A percentile compares a stretch with the other conserved stretches of the same genome.
These are phyloP conservation scores for Ceriops zippeliana DNA, from an alignment of 345 rosid genomes.

Conservation along the genomic window DNA sequence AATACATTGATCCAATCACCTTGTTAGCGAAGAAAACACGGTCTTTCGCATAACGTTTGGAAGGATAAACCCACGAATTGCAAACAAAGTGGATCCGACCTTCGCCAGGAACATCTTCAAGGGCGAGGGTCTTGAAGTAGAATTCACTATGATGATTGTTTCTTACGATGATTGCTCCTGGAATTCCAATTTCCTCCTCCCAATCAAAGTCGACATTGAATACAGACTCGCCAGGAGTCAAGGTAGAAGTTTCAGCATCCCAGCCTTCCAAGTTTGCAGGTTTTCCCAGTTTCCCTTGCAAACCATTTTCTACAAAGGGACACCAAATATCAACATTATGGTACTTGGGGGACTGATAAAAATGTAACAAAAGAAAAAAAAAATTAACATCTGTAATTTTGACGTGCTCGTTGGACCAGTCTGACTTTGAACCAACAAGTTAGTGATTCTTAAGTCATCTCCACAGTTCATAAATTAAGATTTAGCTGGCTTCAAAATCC, in stretches of 20 bases:
- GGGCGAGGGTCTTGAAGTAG: slow-evolving; percentile 39
- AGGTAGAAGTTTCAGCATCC: slow-evolving; percentile 18
- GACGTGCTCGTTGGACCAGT: background rate
- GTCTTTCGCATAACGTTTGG: slow-evolving; percentile 25
- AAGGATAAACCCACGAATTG: slow-evolving; percentile 51
- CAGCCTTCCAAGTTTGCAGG: slow-evolving; percentile 34
- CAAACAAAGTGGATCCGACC: slow-evolving; percentile 43
- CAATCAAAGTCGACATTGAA: slow-evolving; percentile 35
- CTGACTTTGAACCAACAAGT: too few species aligned
- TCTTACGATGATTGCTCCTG: slow-evolving; percentile 37
- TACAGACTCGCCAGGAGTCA: slow-evolving; percentile 32
- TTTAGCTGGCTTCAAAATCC: too few species aligned
- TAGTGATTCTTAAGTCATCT: too few species aligned
- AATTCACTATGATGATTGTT: slow-evolving; percentile 44
- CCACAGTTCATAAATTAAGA: too few species aligned
- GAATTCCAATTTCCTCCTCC: slow-evolving; percentile 33
- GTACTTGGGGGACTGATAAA: background rate
- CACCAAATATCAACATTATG: slow-evolving; percentile 12
- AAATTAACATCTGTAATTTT: background rate
- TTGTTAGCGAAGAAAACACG: slow-evolving; percentile 44
- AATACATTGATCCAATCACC: slow-evolving; percentile 15
- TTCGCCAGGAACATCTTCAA: slow-evolving; percentile 40
- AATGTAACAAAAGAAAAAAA: background rate
- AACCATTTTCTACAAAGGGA: slow-evolving; percentile 23
- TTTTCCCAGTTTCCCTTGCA: slow-evolving; percentile 33